A percentile compares a stretch with the other conserved stretches of the same genome.
Evolutionary conservation across 2,329 filamentous ascomycete genomes (phyloP).

Genomic region (Graphiopsis chlorocephala): DNA sequence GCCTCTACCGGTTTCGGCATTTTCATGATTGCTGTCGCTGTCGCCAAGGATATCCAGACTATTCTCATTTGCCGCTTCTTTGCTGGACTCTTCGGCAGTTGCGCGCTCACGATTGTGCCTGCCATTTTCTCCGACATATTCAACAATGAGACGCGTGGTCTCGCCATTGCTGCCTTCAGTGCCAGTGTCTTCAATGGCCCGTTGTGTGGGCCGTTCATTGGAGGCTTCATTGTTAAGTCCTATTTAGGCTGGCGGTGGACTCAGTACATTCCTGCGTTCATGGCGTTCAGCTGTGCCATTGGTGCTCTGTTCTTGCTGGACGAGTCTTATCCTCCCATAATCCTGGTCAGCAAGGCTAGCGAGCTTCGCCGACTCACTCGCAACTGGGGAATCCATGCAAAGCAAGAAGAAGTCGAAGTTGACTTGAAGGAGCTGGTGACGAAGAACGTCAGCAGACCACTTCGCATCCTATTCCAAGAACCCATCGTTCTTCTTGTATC

Average conservation of each 20-base stretch:
- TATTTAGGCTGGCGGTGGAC: slow-evolving; percentile 52
- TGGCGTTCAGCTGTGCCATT: slow-evolving; percentile 52
- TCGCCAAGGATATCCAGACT: slow-evolving; percentile 38
- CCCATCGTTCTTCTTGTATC: slow-evolving; percentile 49
- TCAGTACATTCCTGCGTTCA: slow-evolving; percentile 51
- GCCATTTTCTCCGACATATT: slow-evolving; percentile 45
- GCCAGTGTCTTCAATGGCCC: slow-evolving; percentile 36
- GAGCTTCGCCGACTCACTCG: slow-evolving; percentile 54
- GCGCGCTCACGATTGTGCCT: slow-evolving; percentile 48
- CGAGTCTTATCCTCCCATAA: slow-evolving; percentile 58
- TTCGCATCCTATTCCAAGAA: slow-evolving; percentile 50
- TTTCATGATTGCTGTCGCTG: slow-evolving; percentile 49
- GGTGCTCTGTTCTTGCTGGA: slow-evolving; percentile 53
- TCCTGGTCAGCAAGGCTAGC: slow-evolving; percentile 55
- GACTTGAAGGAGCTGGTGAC: slow-evolving; percentile 36
- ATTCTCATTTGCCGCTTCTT: slow-evolving; percentile 40
- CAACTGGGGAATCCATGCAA: slow-evolving; percentile 62
- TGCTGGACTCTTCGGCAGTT: slow-evolving; percentile 36
- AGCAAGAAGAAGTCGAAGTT: slow-evolving; percentile 41
- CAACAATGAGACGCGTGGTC: slow-evolving; percentile 28
- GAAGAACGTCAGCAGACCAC: slow-evolving; percentile 40
- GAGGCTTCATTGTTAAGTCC: slow-evolving; percentile 33
- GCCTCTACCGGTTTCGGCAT: slow-evolving; percentile 36
- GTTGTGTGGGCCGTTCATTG: slow-evolving; percentile 32
- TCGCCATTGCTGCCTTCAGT: slow-evolving; percentile 38